Base-by-base conservation (phyloP, 441 rosid species). In the Raphanus hybrid region DNA sequence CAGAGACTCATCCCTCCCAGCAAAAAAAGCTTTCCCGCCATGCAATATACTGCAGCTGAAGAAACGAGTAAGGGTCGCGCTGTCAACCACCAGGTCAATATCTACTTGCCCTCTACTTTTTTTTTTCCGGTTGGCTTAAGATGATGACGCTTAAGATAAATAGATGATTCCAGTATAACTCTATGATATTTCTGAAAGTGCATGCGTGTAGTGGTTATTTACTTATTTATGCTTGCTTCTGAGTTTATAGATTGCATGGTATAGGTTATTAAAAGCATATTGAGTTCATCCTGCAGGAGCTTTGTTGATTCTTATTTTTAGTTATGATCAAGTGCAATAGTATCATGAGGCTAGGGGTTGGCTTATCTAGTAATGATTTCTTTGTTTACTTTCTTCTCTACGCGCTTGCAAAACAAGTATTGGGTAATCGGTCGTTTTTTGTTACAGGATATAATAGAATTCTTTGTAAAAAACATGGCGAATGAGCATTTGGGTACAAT, bases 1-100 rank as follows among this genome's bases (percentile, higher is more conserved):
- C 90, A 83, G 78, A 80, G 82, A 77, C 96, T 95, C 35, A 87
- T 95, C 80, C 98, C 97, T 67, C 97, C 97, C 1, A 83, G 91
- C 74, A 89, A 81, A 84, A 79, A 48, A 84, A 95, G 99, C 78
- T 88, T 82, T 83, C 54, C 69, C 6, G 94, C 99, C 0, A 92
- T 95, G 98, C 77, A 78, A 11, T 95, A 91, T 81, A 84, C 84
- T 81, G 68, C 88, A 39, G 88, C 83, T 1, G 88, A 86, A 73
- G 81, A 82, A 66, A 80, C 60, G 73, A 3, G 0, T 6, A 70
- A 58, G 41, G 1, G 61, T 9, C 94, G 91, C 9, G 39, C 76
- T 5, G 96, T 95, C 74, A 86, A 12, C 67, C 89, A 88, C 72
- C 70, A 75, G 99, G 99, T 94, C 84, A 68, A 12, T 75, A 45